phyloP scores from a whole-genome alignment of 768 basidiomycete species.

The Tulasnella sp. region DNA sequence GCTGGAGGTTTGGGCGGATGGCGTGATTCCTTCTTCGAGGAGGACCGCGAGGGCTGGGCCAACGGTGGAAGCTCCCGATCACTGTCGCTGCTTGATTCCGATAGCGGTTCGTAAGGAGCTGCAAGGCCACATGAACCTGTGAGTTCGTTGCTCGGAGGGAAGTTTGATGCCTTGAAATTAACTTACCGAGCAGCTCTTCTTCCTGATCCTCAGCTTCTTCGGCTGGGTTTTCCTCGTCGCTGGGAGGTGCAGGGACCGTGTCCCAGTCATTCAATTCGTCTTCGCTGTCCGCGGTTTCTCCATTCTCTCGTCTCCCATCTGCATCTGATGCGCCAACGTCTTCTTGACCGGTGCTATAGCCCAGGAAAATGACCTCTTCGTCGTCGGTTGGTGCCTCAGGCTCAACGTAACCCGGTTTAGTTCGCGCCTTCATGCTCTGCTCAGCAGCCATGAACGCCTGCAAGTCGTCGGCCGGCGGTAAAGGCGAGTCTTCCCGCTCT shows the following conservation, averaged over 20 bases:
- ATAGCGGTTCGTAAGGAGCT: background rate
- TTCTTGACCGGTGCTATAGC: constrained; percentile 17
- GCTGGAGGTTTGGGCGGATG: background rate
- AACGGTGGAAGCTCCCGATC: background rate
- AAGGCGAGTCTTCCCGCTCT: constrained; percentile 20
- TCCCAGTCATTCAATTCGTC: constrained; percentile 22
- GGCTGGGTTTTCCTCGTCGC: background rate
- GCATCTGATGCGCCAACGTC: background rate
- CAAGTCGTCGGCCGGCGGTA: constrained; percentile 12
- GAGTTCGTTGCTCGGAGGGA: background rate
- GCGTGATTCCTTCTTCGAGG: background rate
- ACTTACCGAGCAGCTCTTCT: background rate
- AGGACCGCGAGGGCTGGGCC: background rate
- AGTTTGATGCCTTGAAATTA: background rate
- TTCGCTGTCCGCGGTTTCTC: background rate
- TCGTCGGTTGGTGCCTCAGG: constrained; percentile 15
- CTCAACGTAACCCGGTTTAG: constrained; percentile 7
- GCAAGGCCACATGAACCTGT: background rate
- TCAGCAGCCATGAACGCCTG: constrained; percentile 25
- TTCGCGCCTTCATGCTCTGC: background rate
- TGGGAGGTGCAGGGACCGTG: constrained; percentile 15
- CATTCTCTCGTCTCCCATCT: background rate
- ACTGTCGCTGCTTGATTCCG: background rate
- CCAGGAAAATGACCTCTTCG: constrained; percentile 1
- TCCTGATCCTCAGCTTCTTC: background rate